These are phyloP conservation scores for Fusarium beomiforme DNA, from an alignment of 2,329 filamentous ascomycete genomes.

Conservation along the genomic window DNA sequence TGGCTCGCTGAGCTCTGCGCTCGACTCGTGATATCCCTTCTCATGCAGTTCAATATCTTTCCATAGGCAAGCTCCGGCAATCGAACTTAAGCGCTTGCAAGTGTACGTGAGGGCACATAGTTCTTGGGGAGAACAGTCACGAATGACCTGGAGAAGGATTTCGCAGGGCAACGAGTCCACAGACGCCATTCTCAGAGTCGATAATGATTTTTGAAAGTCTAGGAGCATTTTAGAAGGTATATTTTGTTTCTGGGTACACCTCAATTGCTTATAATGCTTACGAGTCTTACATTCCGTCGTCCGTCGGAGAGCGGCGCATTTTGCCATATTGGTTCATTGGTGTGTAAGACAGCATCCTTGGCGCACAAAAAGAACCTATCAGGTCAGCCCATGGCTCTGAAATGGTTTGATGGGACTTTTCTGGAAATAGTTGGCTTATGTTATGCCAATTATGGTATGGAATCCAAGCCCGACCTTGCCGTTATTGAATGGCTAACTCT, in stretches of 20 bases:
- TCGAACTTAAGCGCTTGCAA: neutral
- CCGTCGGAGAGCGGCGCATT: neutral
- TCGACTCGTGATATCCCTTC: slow-evolving; percentile 21
- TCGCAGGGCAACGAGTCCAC: neutral
- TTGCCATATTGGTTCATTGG: neutral
- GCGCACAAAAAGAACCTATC: neutral
- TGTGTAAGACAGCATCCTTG: neutral
- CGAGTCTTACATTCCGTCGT: neutral
- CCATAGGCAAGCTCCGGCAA: slow-evolving; percentile 9
- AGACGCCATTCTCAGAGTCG: neutral
- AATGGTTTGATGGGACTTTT: fast-evolving
- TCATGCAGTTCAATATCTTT: slow-evolving; percentile 24
- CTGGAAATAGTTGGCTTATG: fast-evolving
- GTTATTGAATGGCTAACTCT: too few relatives aligned
- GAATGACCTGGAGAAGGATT: slow-evolving; percentile 1
- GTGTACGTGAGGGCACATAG: neutral
- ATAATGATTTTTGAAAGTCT: fast-evolving
- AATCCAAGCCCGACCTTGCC: too few relatives aligned
- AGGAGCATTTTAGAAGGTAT: fast-evolving
- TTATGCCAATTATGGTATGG: neutral
- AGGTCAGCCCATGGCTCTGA: fast-evolving
- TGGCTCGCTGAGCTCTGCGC: slow-evolving; percentile 10
- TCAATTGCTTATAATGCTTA: neutral
- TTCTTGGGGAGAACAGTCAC: neutral
- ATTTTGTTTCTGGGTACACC: neutral